These are phyloP conservation scores for Puccinia brachypodii DNA, from an alignment of 1,284 basidiomycete genomes.

Conservation along the genomic window DNA sequence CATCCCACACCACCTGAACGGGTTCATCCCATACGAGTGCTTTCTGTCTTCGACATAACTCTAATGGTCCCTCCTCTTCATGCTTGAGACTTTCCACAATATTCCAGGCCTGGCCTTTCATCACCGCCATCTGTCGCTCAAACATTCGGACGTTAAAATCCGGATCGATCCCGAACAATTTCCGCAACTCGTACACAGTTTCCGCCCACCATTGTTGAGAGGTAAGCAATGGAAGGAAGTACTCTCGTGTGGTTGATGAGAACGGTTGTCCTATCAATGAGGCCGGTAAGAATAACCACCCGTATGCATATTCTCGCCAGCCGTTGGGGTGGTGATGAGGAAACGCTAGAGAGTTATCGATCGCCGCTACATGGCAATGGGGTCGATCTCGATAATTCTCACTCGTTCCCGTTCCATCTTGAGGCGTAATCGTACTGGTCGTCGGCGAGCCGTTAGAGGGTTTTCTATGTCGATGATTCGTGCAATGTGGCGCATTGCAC, in stretches of 20 bases:
- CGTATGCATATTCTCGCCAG: conserved; percentile 86
- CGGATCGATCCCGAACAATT: conserved; percentile 74
- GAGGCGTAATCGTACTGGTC: conserved; percentile 42
- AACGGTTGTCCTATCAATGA: conserved; percentile 81
- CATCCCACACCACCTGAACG: conserved; percentile 63
- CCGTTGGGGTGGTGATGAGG: conserved; percentile 71
- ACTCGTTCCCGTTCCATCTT: conserved; percentile 15
- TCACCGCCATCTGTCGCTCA: conserved; percentile 78
- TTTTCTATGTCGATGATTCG: conserved; percentile 25
- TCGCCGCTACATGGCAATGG: conserved; percentile 74
- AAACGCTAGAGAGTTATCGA: conserved; percentile 89
- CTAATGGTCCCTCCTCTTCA: conserved; percentile 75
- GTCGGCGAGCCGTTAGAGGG: conserved; percentile 31
- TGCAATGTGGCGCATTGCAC: conserved; percentile 44
- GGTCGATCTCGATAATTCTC: conserved; percentile 48
- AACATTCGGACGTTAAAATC: conserved; percentile 61
- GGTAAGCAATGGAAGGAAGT: conserved; percentile 77
- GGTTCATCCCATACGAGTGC: conserved; percentile 80
- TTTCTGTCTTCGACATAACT: conserved; percentile 74
- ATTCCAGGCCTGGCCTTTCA: conserved; percentile 89
- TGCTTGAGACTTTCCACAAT: conserved; percentile 78
- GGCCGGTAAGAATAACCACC: conserved; percentile 84
- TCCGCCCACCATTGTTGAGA: conserved; percentile 87
- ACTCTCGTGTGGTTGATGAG: conserved; percentile 73
- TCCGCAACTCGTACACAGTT: conserved; percentile 73